phyloP scores from a whole-genome alignment of 805 yeast genomes.

The Candida saitoana region DNA sequence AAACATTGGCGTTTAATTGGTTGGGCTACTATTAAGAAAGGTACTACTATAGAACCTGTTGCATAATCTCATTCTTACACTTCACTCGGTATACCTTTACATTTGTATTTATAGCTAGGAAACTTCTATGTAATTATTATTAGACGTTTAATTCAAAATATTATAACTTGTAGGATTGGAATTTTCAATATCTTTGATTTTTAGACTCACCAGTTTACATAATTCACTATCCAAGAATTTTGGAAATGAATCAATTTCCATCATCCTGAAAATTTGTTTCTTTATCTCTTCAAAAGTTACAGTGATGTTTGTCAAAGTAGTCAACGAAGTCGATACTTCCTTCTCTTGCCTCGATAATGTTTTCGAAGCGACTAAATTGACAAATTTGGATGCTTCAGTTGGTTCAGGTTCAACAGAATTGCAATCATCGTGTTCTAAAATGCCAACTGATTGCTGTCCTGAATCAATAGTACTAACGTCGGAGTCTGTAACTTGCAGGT shows the following conservation, averaged over 20 bases:
- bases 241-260: slow-evolving; percentile 72
- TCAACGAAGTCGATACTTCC: slow-evolving; percentile 10
- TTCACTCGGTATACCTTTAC: slow-evolving; percentile 4
- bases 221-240: slow-evolving; percentile 48
- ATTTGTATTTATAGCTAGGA: slow-evolving; percentile 19
- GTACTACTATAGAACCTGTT: slow-evolving; percentile 81
- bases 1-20: slow-evolving; percentile 99
- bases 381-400: neutral
- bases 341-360: neutral
- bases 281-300: slow-evolving; percentile 36
- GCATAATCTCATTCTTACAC: slow-evolving; percentile 26
- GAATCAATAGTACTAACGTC: neutral
- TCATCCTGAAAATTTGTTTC: slow-evolving; percentile 48
- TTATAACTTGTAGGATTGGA: neutral
- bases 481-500: neutral
- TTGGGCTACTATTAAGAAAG: slow-evolving; percentile 98
- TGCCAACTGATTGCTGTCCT: neutral
- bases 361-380: neutral
- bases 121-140: slow-evolving; percentile 6
- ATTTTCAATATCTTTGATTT: neutral
- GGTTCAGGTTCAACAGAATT: neutral
- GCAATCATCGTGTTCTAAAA: neutral
- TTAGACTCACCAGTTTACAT: slow-evolving; percentile 2
- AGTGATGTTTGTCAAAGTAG: slow-evolving; percentile 31
- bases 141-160: neutral